phyloP scores from a whole-genome alignment of 108 stramenopile species.

The Asterionellopsis glacialis region DNA sequence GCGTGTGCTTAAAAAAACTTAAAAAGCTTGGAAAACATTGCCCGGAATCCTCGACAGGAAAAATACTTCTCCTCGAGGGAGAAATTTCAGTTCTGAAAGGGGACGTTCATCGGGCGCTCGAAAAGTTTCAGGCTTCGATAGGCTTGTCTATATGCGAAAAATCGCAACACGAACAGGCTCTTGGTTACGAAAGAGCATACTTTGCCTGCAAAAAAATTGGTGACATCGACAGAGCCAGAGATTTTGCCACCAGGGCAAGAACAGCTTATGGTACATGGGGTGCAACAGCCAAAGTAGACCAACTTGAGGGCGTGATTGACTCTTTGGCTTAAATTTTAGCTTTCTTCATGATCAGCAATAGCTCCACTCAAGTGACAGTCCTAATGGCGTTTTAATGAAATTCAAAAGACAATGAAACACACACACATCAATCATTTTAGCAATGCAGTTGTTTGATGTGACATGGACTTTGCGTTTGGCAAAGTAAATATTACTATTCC shows the following conservation, averaged over 20 bases:
- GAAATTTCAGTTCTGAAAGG: slow-evolving; percentile 35
- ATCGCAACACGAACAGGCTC: slow-evolving; percentile 43
- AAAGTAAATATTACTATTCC: too few relatives aligned
- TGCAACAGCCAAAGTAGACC: slow-evolving; percentile 30
- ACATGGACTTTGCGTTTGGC: too few relatives aligned
- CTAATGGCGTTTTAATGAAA: too few relatives aligned
- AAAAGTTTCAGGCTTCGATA: slow-evolving; percentile 31
- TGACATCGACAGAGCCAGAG: neutral
- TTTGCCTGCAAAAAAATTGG: slow-evolving; percentile 9
- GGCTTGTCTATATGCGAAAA: slow-evolving; percentile 25
- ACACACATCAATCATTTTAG: too few relatives aligned
- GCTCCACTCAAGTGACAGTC: too few relatives aligned
- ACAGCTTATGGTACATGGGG: slow-evolving; percentile 39
- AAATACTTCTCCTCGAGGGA: slow-evolving; percentile 39
- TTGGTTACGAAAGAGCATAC: slow-evolving; percentile 39
- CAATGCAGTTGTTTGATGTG: too few relatives aligned
- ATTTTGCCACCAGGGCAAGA: slow-evolving; percentile 18
- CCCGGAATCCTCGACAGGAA: slow-evolving; percentile 41
- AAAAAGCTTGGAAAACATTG: slow-evolving; percentile 27
- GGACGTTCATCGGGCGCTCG: slow-evolving; percentile 14
- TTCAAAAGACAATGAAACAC: too few relatives aligned
- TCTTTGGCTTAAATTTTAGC: too few relatives aligned
- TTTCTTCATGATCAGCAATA: too few relatives aligned
- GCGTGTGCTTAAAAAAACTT: neutral
- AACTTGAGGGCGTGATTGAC: slow-evolving; percentile 11